A percentile compares a stretch with the other conserved stretches of the same genome.
Conservation (phyloP, 2,329 filamentous ascomycete species). For the Aspergillus luchuensis region DNA sequence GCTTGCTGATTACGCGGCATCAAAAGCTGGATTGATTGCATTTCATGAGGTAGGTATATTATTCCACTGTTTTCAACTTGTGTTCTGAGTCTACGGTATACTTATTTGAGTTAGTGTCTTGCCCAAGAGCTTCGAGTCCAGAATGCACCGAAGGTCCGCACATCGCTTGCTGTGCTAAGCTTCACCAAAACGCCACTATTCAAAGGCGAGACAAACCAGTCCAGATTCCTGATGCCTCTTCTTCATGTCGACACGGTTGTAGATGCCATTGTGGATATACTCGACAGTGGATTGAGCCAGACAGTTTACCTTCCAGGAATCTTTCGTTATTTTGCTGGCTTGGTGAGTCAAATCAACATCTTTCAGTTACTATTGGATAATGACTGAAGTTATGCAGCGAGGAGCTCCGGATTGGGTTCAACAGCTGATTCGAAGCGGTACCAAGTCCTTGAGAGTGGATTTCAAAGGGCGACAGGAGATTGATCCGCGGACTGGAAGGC, state of each 20-base stretch:
- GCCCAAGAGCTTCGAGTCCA: no score
- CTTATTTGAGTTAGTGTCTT: no score
- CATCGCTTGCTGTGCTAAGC: slow-evolving; percentile 23
- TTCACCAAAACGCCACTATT: slow-evolving; percentile 30
- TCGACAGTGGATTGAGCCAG: slow-evolving; percentile 22
- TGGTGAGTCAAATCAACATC: slow-evolving; percentile 16
- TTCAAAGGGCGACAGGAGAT: slow-evolving; percentile 25
- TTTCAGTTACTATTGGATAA: not conserved
- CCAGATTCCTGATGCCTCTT: slow-evolving; percentile 25
- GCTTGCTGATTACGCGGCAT: no score
- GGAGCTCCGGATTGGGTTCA: slow-evolving; percentile 24
- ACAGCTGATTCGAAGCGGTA: slow-evolving; percentile 14
- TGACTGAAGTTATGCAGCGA: slow-evolving; percentile 14
- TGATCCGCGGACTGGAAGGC: slow-evolving; percentile 20
- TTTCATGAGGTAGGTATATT: no score
- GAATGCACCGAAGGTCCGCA: slow-evolving; percentile 21
- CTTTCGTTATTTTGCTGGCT: slow-evolving; percentile 24
- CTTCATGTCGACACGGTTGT: slow-evolving; percentile 29
- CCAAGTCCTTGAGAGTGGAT: slow-evolving; percentile 24
- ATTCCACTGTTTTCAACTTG: no score
- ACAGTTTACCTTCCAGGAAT: slow-evolving; percentile 24
- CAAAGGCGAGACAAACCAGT: slow-evolving; percentile 28
- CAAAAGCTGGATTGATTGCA: no score
- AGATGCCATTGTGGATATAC: slow-evolving; percentile 25
- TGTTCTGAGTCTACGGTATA: rapidly evolving